phyloP scores from a whole-genome alignment of 306 rosid species.

The Vigna reflexopilosa region DNA sequence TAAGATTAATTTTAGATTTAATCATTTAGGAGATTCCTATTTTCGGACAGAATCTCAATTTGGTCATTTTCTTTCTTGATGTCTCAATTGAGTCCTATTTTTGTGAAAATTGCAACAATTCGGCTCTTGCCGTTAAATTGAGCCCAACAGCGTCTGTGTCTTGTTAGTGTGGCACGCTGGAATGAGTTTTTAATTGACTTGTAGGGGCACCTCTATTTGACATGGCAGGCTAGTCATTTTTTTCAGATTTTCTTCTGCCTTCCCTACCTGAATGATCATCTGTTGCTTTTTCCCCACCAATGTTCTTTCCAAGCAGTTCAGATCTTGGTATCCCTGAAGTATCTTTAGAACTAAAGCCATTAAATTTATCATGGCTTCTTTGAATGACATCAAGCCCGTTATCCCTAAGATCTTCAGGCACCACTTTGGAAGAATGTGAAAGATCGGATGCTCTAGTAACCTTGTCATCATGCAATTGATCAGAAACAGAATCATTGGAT shows the following conservation, averaged over 20 bases:
- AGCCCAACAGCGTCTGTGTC: too few species aligned
- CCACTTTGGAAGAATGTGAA: constrained; percentile 52
- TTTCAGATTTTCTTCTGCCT: constrained; percentile 56
- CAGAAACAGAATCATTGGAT: constrained; percentile 50
- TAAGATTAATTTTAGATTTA: too few species aligned
- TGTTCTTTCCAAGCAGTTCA: constrained; percentile 53
- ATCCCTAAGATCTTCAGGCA: constrained; percentile 50
- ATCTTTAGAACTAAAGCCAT: constrained; percentile 55
- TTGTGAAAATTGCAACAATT: too few species aligned
- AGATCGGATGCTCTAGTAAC: constrained; percentile 48
- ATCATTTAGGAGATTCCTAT: too few species aligned
- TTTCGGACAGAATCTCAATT: too few species aligned
- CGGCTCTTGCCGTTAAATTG: too few species aligned
- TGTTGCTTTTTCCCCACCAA: constrained; percentile 41
- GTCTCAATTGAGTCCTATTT: too few species aligned
- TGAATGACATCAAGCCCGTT: constrained; percentile 50
- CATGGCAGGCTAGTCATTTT: constrained; percentile 45
- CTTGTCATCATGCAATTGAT: constrained; percentile 49
- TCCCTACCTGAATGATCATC: constrained; percentile 58
- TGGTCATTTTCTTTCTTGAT: too few species aligned
- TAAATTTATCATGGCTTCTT: constrained; percentile 51
- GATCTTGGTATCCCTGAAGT: constrained; percentile 45
- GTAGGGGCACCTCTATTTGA: too few species aligned
- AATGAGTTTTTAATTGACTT: too few species aligned
- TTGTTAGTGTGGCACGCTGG: too few species aligned